phyloP scores from a whole-genome alignment of 495 filamentous ascomycete genomes.

The Daldinia loculata region DNA sequence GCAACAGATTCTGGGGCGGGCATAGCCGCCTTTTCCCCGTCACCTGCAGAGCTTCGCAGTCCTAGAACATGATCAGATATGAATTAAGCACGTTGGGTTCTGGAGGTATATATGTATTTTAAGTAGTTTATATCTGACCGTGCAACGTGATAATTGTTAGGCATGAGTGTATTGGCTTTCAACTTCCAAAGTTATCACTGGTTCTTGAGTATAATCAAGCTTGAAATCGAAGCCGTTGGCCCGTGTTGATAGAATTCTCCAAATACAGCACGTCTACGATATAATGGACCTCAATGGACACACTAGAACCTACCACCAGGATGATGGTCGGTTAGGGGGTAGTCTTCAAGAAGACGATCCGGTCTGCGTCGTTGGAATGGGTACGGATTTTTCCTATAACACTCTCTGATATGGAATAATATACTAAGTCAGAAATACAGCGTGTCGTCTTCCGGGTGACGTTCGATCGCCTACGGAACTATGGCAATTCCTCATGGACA shows the following conservation, averaged over 20 bases:
- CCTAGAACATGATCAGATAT: too few relatives aligned
- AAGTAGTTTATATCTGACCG: too few relatives aligned
- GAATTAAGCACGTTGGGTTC: too few relatives aligned
- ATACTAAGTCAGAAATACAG: background rate
- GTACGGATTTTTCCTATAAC: background rate
- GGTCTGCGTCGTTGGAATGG: slow-evolving; percentile 18
- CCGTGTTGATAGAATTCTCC: background rate
- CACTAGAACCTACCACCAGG: background rate
- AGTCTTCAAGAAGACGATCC: background rate
- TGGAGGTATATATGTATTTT: too few relatives aligned
- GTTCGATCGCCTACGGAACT: slow-evolving; percentile 6
- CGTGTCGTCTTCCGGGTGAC: slow-evolving; percentile 22
- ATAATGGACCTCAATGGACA: background rate
- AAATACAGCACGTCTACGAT: background rate
- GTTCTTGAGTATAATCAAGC: background rate
- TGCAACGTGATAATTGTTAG: too few relatives aligned
- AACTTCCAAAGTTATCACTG: background rate
- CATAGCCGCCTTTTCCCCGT: too few relatives aligned
- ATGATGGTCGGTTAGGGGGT: background rate
- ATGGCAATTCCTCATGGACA: slow-evolving; percentile 40
- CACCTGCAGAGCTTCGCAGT: too few relatives aligned
- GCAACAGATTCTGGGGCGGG: too few relatives aligned
- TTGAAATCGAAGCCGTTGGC: background rate
- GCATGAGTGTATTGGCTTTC: background rate
- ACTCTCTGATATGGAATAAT: background rate